A percentile compares a stretch with the other conserved stretches of the same genome.
Conservation (phyloP, 495 filamentous ascomycete genomes). For the Penicillium cinerascens region DNA sequence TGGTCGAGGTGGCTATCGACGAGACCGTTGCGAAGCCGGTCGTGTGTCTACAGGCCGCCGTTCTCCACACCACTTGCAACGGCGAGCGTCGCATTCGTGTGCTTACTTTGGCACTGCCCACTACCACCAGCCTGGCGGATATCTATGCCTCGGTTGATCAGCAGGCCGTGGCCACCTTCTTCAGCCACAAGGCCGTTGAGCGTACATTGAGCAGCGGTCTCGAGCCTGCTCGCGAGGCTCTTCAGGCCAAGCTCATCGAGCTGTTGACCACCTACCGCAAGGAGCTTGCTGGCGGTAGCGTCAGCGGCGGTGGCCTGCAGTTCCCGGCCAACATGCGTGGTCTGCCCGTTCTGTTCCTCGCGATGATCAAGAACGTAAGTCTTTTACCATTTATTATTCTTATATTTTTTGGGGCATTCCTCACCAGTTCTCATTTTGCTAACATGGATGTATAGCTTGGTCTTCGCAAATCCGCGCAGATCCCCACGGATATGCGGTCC, state of each 20-base stretch:
- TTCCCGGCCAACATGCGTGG: constrained; percentile 90
- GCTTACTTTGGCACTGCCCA: constrained; percentile 88
- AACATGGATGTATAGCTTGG: constrained; percentile 59
- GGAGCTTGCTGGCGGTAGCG: constrained; percentile 92
- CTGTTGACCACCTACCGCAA: constrained; percentile 93
- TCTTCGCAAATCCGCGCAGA: constrained; percentile 90
- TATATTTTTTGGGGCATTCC: background rate
- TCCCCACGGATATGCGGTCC: constrained; percentile 91
- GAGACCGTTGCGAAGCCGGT: constrained; percentile 90
- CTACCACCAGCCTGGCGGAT: constrained; percentile 83
- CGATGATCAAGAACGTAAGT: constrained; percentile 87
- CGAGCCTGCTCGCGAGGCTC: constrained; percentile 83
- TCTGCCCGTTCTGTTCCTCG: constrained; percentile 85
- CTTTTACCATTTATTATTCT: no score
- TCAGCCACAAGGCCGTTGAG: constrained; percentile 97
- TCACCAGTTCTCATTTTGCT: constrained; percentile 2
- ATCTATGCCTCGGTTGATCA: constrained; percentile 95
- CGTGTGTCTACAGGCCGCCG: constrained; percentile 92
- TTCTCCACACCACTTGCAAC: constrained; percentile 97
- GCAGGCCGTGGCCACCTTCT: constrained; percentile 86
- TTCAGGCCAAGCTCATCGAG: constrained; percentile 90
- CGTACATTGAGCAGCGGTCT: constrained; percentile 78
- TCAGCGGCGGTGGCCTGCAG: constrained; percentile 87
- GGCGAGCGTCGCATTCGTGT: constrained; percentile 93
- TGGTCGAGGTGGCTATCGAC: constrained; percentile 98